Conservation (phyloP, 1,284 basidiomycete species). For the Trametes pubescens region DNA sequence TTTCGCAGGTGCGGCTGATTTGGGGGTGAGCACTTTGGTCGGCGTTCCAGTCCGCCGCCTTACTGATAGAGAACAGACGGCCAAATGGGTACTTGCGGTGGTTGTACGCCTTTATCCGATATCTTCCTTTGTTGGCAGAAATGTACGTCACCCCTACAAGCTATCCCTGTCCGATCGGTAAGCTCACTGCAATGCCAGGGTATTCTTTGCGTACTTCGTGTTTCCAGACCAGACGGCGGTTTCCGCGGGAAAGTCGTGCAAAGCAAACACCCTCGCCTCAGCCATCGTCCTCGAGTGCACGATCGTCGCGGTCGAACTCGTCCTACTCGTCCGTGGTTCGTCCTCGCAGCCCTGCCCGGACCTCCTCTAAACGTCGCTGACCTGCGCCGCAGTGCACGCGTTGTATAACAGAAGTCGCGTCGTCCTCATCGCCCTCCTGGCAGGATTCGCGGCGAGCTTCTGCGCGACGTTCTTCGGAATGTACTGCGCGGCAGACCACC, state of each 20-base stretch:
- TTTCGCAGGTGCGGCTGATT: conserved; percentile 22
- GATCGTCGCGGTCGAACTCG: conserved; percentile 18
- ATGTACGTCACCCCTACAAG: conserved; percentile 5
- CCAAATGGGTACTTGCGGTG: conserved; percentile 24
- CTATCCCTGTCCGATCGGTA: not conserved
- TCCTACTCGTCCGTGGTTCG: conserved; percentile 26
- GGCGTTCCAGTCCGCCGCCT: not conserved
- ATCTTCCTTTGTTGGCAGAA: conserved; percentile 19
- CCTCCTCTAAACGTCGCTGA: not conserved
- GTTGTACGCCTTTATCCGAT: conserved; percentile 27
- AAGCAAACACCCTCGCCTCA: conserved; percentile 4
- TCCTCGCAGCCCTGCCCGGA: not conserved
- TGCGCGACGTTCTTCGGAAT: conserved; percentile 17
- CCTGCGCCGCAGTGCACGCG: conserved; percentile 20
- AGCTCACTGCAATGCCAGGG: not conserved
- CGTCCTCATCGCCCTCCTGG: conserved; percentile 18
- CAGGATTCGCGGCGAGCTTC: conserved; percentile 17
- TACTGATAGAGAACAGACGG: conserved; percentile 3
- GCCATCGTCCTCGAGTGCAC: conserved; percentile 7
- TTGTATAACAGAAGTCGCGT: conserved; percentile 22
- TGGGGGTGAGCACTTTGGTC: conserved; percentile 7
- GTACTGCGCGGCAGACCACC: conserved; percentile 56
- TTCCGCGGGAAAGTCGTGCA: not conserved
- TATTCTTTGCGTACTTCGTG: not conserved
- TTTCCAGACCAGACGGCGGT: not conserved